These are phyloP conservation scores for Petasospora rhodanensis DNA, from an alignment of 1,139 yeast species.

Conservation along the genomic window DNA sequence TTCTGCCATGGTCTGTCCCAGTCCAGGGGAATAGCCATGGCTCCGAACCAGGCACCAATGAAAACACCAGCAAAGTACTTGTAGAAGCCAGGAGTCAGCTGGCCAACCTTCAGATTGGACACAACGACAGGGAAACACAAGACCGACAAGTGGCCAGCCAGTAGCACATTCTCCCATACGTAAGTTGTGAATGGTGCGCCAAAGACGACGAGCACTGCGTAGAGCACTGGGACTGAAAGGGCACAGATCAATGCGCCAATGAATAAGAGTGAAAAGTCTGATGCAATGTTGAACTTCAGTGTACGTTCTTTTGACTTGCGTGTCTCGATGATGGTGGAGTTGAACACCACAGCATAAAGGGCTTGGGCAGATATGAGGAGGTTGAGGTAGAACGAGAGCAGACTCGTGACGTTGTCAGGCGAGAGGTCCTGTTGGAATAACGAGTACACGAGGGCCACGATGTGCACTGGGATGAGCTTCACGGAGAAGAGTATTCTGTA, in stretches of 20 bases:
- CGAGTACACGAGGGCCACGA: constrained; percentile 34
- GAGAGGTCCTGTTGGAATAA: constrained; percentile 10
- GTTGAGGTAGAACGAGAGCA: constrained; percentile 8
- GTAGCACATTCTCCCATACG: constrained; percentile 53
- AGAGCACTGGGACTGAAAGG: constrained; percentile 44
- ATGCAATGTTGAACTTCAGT: constrained; percentile 8
- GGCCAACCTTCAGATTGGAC: constrained; percentile 53
- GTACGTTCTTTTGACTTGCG: constrained; percentile 11
- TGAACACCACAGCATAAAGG: constrained; percentile 10
- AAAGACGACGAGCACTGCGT: constrained; percentile 53
- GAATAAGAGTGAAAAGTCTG: constrained; percentile 16
- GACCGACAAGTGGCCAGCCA: constrained; percentile 62
- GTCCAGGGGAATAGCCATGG: constrained; percentile 88
- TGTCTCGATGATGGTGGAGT: constrained; percentile 5
- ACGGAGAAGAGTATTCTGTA: constrained; percentile 29
- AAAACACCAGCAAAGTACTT: constrained; percentile 43
- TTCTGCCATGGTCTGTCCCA: constrained; percentile 98
- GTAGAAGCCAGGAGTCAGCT: constrained; percentile 44
- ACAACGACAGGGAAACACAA: constrained; percentile 57
- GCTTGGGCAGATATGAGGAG: constrained; percentile 11
- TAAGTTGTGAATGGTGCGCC: constrained; percentile 79
- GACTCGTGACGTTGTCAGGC: constrained; percentile 3
- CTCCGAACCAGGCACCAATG: constrained; percentile 89
- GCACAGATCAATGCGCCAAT: constrained; percentile 26
- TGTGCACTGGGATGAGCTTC: constrained; percentile 46